phyloP scores from a whole-genome alignment of 768 basidiomycete genomes.

The Cystobasidium ongulense region DNA sequence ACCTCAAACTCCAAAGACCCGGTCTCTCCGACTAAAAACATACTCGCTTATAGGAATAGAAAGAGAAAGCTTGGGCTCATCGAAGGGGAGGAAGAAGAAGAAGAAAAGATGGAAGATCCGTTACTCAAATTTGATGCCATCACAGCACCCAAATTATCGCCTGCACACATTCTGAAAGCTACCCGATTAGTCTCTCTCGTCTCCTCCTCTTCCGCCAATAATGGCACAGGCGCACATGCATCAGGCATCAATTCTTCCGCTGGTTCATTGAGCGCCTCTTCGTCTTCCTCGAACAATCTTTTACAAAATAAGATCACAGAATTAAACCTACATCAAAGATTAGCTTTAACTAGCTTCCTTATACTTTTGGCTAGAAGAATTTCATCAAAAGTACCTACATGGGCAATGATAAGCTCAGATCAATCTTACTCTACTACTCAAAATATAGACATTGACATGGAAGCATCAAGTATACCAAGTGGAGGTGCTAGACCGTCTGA shows the following conservation, averaged over 20 bases:
- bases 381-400: constrained; percentile 46
- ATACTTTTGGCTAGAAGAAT: constrained; percentile 60
- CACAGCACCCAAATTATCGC: constrained; percentile 50
- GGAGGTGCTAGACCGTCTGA: constrained; percentile 54
- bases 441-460: constrained; percentile 48
- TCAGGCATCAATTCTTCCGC: constrained; percentile 36
- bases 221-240: constrained; percentile 40
- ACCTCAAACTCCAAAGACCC: constrained; percentile 36
- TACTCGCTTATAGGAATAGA: background rate
- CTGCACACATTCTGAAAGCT: constrained; percentile 62
- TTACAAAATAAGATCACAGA: constrained; percentile 57
- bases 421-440: constrained; percentile 33
- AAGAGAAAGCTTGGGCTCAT: background rate
- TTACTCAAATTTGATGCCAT: constrained; percentile 19
- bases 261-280: constrained; percentile 37
- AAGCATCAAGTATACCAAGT: constrained; percentile 52
- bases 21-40: background rate
- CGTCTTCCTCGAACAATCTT: constrained; percentile 53
- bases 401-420: constrained; percentile 25
- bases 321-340: constrained; percentile 65
- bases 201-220: constrained; percentile 47
- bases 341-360: constrained; percentile 59
- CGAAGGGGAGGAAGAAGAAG: background rate
- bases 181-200: constrained; percentile 59
- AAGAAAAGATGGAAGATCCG: background rate